Base-by-base conservation (phyloP, 139 green algal species). In the Spirogloea muscicola region DNA sequence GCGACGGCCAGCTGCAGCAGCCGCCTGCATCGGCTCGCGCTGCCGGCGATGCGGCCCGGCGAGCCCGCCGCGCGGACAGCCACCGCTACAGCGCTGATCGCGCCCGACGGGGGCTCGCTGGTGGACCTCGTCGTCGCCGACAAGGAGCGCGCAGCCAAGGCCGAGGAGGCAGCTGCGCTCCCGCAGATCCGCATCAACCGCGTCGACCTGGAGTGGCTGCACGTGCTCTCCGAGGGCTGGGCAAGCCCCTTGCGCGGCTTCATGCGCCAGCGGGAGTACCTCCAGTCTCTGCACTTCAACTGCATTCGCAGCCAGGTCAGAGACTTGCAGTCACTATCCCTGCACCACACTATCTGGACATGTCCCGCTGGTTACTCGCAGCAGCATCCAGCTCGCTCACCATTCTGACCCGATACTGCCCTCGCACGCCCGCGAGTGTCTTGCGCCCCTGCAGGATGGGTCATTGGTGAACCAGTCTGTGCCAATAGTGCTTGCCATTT, bases 251-350 rank as follows among this genome's bases (percentile, higher is more conserved):
- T 79, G 4, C 31, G 25, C 21, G 70, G 70, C 27, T 79, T 79
- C 63, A 79, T 79, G 70, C 4, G 66, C 6, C 33, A 79, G 10
- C 37, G 27, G 39, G 65, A 79, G 64, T 79, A 79, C 39, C 70
- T 79, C 29, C 62, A 76, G 63, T 44, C 70, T 3, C 70, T 79
- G 6, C 70, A 79, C 16, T 79, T 79, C 10, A 79, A 79, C 18
- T 80, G 13, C 37, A 59, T 80, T 21, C 4, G n/a, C n/a, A 52
- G 13, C 44, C n/a, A n/a, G n/a, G n/a, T n/a, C n/a, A n/a, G n/a
- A n/a, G n/a, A n/a, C n/a, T n/a, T n/a, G n/a, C n/a, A n/a, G n/a
- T n/a, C n/a, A n/a, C n/a, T n/a, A n/a, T n/a, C n/a, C n/a, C n/a
- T n/a, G n/a, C n/a, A n/a, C n/a, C n/a, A n/a, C n/a, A n/a, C n/a